Base-by-base conservation (phyloP, 257 asterid species). In the Penstemon eatonii region DNA sequence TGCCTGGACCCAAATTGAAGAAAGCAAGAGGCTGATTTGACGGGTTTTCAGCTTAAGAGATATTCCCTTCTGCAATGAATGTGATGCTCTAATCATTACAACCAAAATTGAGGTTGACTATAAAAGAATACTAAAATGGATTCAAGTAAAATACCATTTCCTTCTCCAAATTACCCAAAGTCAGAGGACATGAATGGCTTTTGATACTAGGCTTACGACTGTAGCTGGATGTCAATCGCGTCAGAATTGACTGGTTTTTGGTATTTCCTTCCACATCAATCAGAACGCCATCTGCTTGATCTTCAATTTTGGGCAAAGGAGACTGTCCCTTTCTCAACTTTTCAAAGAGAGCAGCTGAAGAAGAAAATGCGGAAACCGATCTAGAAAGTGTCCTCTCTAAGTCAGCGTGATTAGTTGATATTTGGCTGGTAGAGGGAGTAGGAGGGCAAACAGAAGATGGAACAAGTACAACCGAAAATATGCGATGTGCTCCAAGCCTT, bases 1-100 rank as follows among this genome's bases (percentile, higher is more conserved):
- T 25, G 89, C 89, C 84, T 87, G 91, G 58, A 83, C 83, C 91
- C 95, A 87, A 58, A 87, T 79, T 69, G 95, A 87, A 56, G 95
- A 87, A 67, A 87, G 89, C 95, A 87, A 73, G 72, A 87, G 80
- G 76, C 88, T 85, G 72, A 87, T 80, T 80, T 87, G 95, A 60
- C 85, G 80, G 67, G 76, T 81, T 73, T 83, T 87, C 84, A 87
- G 74, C 79, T 85, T 87, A 37, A 87, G 85, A 72, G 86, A 85
- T 72, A 75, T 69, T 68, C 91, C 95, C 43, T 78, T 82, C 95
- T 87, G 89, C 80, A 75, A 18, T 57, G 75, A 65, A 69, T 56
- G 65, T 44, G 71, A 53, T 49, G 61, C 72, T 62, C 41, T 72
- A 56, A 76, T 58, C 42, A 61, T 44, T 67, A 56, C 41, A 33